These are phyloP conservation scores for Solanum boliviense DNA, from an alignment of 257 asterid genomes.

Conservation along the genomic window DNA sequence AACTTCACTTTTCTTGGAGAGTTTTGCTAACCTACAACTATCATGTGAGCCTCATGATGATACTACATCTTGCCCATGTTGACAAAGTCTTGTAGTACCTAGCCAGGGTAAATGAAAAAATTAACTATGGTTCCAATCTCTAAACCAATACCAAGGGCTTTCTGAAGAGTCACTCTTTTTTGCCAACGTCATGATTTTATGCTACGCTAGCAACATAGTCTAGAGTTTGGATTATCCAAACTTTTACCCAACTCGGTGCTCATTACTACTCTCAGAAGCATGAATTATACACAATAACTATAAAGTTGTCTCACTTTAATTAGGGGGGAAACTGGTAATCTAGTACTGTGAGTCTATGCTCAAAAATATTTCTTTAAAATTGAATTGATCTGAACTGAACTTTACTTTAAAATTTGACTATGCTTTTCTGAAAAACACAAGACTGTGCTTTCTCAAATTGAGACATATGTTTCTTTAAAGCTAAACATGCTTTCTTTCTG, in stretches of 20 bases:
- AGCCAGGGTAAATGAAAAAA: no score
- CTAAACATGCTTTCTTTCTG: neutral
- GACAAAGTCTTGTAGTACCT: no score
- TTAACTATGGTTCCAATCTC: no score
- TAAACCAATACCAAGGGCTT: neutral
- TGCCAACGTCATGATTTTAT: neutral
- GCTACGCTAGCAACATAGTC: no score
- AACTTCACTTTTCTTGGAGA: no score
- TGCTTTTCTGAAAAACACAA: no score
- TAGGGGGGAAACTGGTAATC: neutral
- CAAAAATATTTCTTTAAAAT: neutral
- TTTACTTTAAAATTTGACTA: neutral
- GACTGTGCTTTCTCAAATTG: neutral
- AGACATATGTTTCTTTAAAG: neutral
- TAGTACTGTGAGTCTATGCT: neutral
- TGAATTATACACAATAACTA: neutral
- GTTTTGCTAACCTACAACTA: no score
- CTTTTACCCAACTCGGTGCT: no score
- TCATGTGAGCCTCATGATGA: no score
- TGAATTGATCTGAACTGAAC: neutral
- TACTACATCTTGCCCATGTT: no score
- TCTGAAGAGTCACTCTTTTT: neutral
- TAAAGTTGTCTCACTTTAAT: no score
- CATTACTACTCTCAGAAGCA: neutral
- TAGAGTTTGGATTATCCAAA: no score